Base-by-base conservation (phyloP, 1,139 yeast genomes). In the Kazachstania sp. region DNA sequence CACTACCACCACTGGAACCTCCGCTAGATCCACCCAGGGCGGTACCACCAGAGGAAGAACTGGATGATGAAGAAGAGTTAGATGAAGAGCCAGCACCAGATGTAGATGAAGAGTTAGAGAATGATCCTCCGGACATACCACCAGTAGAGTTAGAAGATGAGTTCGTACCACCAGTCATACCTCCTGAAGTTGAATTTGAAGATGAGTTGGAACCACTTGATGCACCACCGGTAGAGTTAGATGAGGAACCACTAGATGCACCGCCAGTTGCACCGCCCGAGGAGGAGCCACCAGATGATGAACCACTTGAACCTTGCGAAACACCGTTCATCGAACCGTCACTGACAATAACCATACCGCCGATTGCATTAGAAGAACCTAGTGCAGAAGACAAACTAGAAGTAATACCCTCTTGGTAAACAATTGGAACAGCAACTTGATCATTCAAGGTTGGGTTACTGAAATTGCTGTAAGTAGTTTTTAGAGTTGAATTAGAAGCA, bases 331-430 rank as follows among this genome's bases (percentile, higher is more conserved):
- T 23, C 8, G 28, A 23, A 23, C 28, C 28, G 19, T 38, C 41
- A 20, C 57, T 52, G 18, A 59, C 55, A n/a, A 61, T 55, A 23
- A 60, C 57, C 26, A 60, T 42, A 19, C 61, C 63, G 28, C 53
- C 46, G 37, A 57, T 28, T 18, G 54, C 43, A 19, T 15, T 20
- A 31, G 43, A 40, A 12, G 30, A 19, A 18, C 23, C 13, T 49
- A 43, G 41, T 54, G 48, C 20, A 55, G 43, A 8, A 53, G 39
- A 37, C 41, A 45, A 34, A 54, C 35, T 43, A 54, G 47, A 43
- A 35, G 57, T 46, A 44, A 50, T 48, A 43, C 54, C 56, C 35
- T 56, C 60, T 41, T 55, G 56, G 51, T 53, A 57, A 32, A 56
- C 49, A 35, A 61, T 51, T 34, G 63, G 64, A 3, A 60, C 59